phyloP scores from a whole-genome alignment of 208 protist genomes.

The Trypanosoma congolense region DNA sequence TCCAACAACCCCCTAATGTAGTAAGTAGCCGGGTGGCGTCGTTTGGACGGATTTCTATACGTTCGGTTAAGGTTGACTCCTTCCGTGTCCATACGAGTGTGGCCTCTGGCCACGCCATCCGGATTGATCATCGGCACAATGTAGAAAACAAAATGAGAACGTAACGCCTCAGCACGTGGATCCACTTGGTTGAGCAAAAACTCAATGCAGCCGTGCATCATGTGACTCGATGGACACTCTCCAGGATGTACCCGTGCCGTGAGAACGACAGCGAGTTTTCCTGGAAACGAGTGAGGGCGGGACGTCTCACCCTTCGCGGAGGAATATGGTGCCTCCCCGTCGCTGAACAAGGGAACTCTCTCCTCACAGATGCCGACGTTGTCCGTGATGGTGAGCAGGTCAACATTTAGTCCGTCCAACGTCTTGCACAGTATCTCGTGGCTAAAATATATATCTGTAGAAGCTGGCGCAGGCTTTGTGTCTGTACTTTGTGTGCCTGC shows the following conservation, averaged over 20 bases:
- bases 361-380: slow-evolving; percentile 33
- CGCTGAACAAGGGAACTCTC: slow-evolving; percentile 31
- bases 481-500: slow-evolving; percentile 2
- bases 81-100: slow-evolving; percentile 89
- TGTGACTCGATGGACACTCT: slow-evolving; percentile 87
- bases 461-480: not conserved
- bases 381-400: slow-evolving; percentile 87
- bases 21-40: slow-evolving; percentile 80
- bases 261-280: slow-evolving; percentile 77
- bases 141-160: slow-evolving; percentile 87
- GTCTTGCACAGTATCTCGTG: slow-evolving; percentile 83
- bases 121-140: slow-evolving; percentile 92
- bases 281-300: slow-evolving; percentile 52
- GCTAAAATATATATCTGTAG: slow-evolving; percentile 65
- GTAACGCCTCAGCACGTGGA: slow-evolving; percentile 64
- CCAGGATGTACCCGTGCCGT: slow-evolving; percentile 92
- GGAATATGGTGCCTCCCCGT: slow-evolving; percentile 54
- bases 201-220: slow-evolving; percentile 92
- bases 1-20: slow-evolving; percentile 49
- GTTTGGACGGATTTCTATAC: slow-evolving; percentile 71
- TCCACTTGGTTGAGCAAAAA: slow-evolving; percentile 72
- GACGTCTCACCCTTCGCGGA: slow-evolving; percentile 40
- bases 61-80: slow-evolving; percentile 93
- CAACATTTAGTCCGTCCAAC: slow-evolving; percentile 75
- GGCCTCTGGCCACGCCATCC: slow-evolving; percentile 88